These are phyloP conservation scores for Cucumis hystrix DNA, from an alignment of 306 rosid genomes.

Conservation along the genomic window DNA sequence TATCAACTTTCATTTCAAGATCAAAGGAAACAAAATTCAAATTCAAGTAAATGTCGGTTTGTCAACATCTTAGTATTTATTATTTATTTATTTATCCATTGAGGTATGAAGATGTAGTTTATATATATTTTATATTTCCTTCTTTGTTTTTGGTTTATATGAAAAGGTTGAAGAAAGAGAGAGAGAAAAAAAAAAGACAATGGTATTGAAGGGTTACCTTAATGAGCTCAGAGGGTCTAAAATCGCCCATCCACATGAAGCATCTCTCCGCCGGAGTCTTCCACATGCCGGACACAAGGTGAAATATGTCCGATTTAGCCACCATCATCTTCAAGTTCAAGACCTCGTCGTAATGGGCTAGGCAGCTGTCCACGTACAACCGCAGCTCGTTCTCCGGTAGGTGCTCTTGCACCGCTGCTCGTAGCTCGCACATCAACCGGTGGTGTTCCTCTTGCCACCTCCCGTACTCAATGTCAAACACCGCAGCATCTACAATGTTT, in stretches of 20 bases:
- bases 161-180: neutral
- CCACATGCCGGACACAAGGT: constrained; percentile 87
- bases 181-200: neutral
- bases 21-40: no score
- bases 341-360: constrained; percentile 62
- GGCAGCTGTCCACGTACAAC: constrained; percentile 50
- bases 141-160: neutral
- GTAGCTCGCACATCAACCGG: constrained; percentile 57
- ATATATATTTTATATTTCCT: neutral
- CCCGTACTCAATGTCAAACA: constrained; percentile 71
- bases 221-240: constrained; percentile 80
- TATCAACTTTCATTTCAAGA: no score
- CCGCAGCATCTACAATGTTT: constrained; percentile 38
- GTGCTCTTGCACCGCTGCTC: constrained; percentile 85
- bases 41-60: neutral
- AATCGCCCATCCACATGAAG: constrained; percentile 95
- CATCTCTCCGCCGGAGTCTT: constrained; percentile 89
- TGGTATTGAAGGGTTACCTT: constrained; percentile 34
- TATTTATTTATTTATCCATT: neutral
- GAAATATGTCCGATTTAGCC: constrained; percentile 68
- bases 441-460: constrained; percentile 89
- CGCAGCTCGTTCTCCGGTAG: constrained; percentile 66
- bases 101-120: neutral
- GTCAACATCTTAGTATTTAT: neutral
- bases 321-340: constrained; percentile 56